Evolutionary conservation across 2,329 filamentous ascomycete genomes (phyloP), one percentile per base, ranked within the genome.

Genomic region (Diplodia sapinea): DNA sequence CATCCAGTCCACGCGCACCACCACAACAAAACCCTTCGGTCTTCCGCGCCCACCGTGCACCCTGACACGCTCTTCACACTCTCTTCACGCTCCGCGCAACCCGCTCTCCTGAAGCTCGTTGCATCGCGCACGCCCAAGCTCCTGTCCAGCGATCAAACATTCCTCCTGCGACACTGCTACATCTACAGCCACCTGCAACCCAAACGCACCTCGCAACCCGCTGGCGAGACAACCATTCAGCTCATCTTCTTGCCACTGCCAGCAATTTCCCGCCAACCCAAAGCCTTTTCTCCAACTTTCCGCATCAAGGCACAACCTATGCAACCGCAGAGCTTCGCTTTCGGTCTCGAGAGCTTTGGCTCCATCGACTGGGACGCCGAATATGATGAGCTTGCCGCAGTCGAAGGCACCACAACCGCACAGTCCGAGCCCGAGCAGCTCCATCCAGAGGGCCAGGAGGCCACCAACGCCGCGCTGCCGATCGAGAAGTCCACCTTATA

Each of bases 281-380:
- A 61, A 3, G 1, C 1, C 15, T 31, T 17, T 11, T 17, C 15
- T 12, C 9, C 15, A 43, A n/a, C 11, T 31, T 47, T 23, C 38
- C 26, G 29, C 15, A 50, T 4, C 29, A 63, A 51, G 59, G 4
- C 59, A 15, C 59, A 29, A 17, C 5, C 59, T 17, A 15, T 17
- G n/a, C 29, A 51, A 26, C 31, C 59, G 29, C 43, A 36, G 47
- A n/a, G 59, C n/a, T 51, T 63, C 59, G 43, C 59, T 17, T 36
- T 47, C n/a, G 47, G 31, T n/a, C 29, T 63, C 6, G 59, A 63
- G 43, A n/a, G 47, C 59, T 50, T 63, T 15, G 31, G 59, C 12
- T 38, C 59, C 43, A 26, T 63, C n/a, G 29, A 63, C 12, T 63
- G 59, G 59, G 47, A 63, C n/a, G 59, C 43, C 12, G 59, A 63